Percentiles rank a stretch among this genome's conserved stretches.
Conservation (phyloP, 2,329 filamentous ascomycete species). For the Mollisia scopiformis region DNA sequence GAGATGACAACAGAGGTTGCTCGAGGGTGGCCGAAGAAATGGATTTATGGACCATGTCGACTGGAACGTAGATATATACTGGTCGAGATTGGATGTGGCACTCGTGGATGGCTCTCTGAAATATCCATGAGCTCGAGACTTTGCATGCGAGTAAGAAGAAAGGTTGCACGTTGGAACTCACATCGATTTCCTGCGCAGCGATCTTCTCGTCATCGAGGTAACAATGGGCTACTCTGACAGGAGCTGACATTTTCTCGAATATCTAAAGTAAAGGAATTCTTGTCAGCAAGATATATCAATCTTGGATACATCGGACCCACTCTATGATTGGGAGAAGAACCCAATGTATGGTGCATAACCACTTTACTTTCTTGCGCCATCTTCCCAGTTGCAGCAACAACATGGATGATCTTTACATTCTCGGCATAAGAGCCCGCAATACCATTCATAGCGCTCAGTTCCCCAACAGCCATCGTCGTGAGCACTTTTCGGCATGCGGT, state of each 20-base stretch:
- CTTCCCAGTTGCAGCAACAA: constrained; percentile 53
- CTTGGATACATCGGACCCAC: background rate
- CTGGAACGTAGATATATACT: constrained; percentile 58
- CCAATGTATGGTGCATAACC: constrained; percentile 68
- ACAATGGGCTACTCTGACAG: constrained; percentile 75
- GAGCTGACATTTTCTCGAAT: constrained; percentile 14
- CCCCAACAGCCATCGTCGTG: constrained; percentile 55
- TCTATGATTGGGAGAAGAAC: constrained; percentile 44
- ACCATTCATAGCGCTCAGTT: constrained; percentile 61
- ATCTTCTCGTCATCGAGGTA: constrained; percentile 69
- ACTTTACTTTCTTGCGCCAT: constrained; percentile 44
- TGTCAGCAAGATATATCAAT: background rate
- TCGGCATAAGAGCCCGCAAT: constrained; percentile 62
- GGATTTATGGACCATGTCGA: constrained; percentile 49
- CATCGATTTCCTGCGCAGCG: constrained; percentile 74
- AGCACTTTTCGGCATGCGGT: constrained; percentile 33
- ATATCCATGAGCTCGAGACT: constrained; percentile 70
- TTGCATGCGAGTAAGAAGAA: constrained; percentile 73
- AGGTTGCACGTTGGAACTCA: too few species aligned
- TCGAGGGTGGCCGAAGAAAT: constrained; percentile 39
- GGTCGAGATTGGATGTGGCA: constrained; percentile 40
- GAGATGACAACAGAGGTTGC: constrained; percentile 22
- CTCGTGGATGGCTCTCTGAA: constrained; percentile 51
- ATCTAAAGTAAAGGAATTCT: background rate
- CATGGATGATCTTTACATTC: constrained; percentile 58